Evolutionary conservation across 495 filamentous ascomycete species (phyloP), one percentile per base, ranked within the genome.

Genomic region (Tuber umbilicatum): DNA sequence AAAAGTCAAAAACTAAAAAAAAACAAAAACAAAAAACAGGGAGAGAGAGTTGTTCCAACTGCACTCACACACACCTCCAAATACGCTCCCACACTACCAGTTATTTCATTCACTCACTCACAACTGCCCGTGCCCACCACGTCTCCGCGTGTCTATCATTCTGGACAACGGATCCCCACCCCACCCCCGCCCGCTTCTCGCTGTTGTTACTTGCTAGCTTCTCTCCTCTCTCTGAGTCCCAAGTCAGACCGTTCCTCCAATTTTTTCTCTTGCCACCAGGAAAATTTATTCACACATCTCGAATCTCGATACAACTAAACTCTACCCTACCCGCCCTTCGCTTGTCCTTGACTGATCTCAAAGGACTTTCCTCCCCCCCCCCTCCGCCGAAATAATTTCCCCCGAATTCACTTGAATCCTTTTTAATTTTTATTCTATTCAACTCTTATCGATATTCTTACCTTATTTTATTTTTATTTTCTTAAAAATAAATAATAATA

Each of bases 351-450:
- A 64, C 55, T 64, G 55, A 64, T 64, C 55, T 64, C 55, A 35
- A 64, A 64, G 55, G 55, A 35, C 55, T 35, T 31, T 31, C 55
- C 55, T 64, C 55, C 17, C 16, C 38, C 75, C 69, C 68, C 68
- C 42, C 40, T 40, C 72, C 73, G 69, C 68, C 76, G 68, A 79
- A 64, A 64, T 64, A 64, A 35, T 35, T 35, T 35, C 55, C 27
- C 55, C 55, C 55, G 27, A 64, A 64, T 64, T 64, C 27, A 64
- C 55, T 64, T 64, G 35, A 64, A 64, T 64, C 12, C 55, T 64
- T 64, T 60, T 31, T 27, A 10, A 60, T 60, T 60, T 60, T 64
- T 5, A 64, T 64, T 35, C 27, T 64, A 64, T 64, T 64, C 31
- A 64, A 64, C 55, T 64, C 55, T 64, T 35, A 64, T 35, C 55